phyloP scores from a whole-genome alignment of 495 filamentous ascomycete species.

The Pseudomonodictys pantanalensis region DNA sequence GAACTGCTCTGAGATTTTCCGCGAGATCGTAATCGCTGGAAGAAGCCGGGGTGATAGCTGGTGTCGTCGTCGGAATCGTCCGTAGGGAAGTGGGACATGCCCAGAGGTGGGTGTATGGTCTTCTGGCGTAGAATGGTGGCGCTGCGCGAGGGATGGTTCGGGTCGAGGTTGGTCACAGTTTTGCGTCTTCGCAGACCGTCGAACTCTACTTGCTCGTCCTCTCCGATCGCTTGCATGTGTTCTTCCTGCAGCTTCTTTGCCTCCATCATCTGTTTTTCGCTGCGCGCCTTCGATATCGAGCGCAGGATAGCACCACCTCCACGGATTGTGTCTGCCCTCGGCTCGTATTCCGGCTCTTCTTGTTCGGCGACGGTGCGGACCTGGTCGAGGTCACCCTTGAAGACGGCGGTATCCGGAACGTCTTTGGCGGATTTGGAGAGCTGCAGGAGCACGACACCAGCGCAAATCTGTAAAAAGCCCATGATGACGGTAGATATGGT shows the following conservation, averaged over 20 bases:
- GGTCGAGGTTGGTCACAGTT: constrained; percentile 59
- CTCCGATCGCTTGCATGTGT: constrained; percentile 69
- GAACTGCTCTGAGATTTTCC: constrained; percentile 15
- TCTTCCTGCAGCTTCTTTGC: constrained; percentile 76
- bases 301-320: constrained; percentile 88
- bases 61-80: constrained; percentile 48
- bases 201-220: constrained; percentile 83
- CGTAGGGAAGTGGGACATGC: constrained; percentile 81
- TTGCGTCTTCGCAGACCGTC: constrained; percentile 84
- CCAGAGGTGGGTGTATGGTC: constrained; percentile 74
- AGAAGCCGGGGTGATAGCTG: constrained; percentile 48
- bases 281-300: constrained; percentile 70
- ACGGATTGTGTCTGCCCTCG: constrained; percentile 93
- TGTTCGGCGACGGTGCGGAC: constrained; percentile 92
- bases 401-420: constrained; percentile 89
- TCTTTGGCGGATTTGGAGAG: constrained; percentile 98
- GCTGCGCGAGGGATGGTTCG: constrained; percentile 43
- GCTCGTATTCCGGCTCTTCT: constrained; percentile 90
- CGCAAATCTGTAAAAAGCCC: constrained; percentile 92
- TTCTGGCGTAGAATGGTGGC: constrained; percentile 45
- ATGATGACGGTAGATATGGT: constrained; percentile 86
- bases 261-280: constrained; percentile 78
- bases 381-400: constrained; percentile 90
- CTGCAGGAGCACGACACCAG: constrained; percentile 93
- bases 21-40: constrained; percentile 44